Base-by-base conservation (phyloP, 305 asterid genomes). In the Fraxinus dipetala region DNA sequence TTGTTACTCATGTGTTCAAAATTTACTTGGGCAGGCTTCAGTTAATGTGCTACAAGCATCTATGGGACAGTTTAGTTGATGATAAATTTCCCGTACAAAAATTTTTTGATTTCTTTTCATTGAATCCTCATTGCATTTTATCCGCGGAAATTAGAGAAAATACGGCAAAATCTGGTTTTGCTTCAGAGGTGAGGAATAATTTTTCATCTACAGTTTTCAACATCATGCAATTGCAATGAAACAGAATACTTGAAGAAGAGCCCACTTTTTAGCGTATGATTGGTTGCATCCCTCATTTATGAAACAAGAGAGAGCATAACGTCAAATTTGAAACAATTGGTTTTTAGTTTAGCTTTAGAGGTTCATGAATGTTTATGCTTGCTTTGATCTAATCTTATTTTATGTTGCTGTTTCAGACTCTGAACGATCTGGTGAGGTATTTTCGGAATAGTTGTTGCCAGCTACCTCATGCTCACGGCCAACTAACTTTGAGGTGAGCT, bases 11-110 rank as follows among this genome's bases (percentile, higher is more conserved):
- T 77, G 73, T 72, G 5, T 35, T 35, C 73, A 77, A 78, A 76
- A 67, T 80, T 65, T 81, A n/a, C 63, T 83, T 54, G 80, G 80
- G 87, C 94, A 95, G 98, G 97, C 92, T 93, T 80, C 98, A 95
- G 75, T 78, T 95, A 35, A 95, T 95, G 98, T 91, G 96, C 93
- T 95, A 95, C 89, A 95, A 93, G 89, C 86, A 87, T 80, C 88
- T 93, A 82, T 95, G 98, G 98, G 98, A 95, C 88, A 89, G 86
- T 78, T 89, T 93, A 84, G 91, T 89, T 43, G 89, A 92, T 8
- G 90, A 84, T 56, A 90, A 81, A 63, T 95, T 95, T 78, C 97
- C 98, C 18, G 30, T 85, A 3, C 86, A 82, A 20, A 86, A 89
- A 82, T 95, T 95, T 51, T 95, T 81, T 79, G 90, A 92, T 83